A percentile compares a stretch with the other conserved stretches of the same genome.
Evolutionary conservation across 2,329 filamentous ascomycete species (phyloP).

Genomic region (Xylaria sp.): DNA sequence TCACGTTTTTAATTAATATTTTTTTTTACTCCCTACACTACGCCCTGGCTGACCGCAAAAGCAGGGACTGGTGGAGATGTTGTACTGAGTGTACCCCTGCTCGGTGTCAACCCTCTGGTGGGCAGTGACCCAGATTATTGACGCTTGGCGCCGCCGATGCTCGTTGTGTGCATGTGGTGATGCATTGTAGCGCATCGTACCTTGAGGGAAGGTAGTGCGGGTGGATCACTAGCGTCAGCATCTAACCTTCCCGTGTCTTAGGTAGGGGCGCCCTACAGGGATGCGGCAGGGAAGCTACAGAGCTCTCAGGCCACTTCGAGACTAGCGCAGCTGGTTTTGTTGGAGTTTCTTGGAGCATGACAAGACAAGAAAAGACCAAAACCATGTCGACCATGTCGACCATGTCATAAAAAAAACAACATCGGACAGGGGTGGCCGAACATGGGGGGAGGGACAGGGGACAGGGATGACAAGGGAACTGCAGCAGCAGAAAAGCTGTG

Average conservation of each 20-base stretch:
- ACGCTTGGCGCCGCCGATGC: conserved; percentile 15
- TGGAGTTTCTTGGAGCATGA: conserved; percentile 3
- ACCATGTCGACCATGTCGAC: conserved; percentile 15
- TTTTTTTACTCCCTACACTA: not conserved
- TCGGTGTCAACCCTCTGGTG: conserved; percentile 5
- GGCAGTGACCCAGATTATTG: not conserved
- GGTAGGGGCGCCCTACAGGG: conserved; percentile 5
- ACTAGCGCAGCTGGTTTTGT: conserved; percentile 5
- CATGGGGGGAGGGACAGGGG: conserved; percentile 1
- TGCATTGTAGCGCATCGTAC: conserved; percentile 6
- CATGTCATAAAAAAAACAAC: not conserved
- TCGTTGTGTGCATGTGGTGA: conserved; percentile 19
- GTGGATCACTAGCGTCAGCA: conserved; percentile 9
- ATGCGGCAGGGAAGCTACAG: conserved; percentile 4
- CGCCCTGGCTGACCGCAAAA: not conserved
- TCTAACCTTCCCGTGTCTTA: conserved; percentile 29
- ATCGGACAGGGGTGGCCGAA: conserved; percentile 9
- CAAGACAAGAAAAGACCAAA: conserved; percentile 10
- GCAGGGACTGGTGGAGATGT: conserved; percentile 8
- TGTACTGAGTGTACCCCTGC: not conserved
- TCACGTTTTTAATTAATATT: not conserved
- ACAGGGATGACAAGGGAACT: conserved; percentile 24
- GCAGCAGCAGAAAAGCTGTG: conserved; percentile 29
- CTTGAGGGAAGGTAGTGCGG: conserved; percentile 2
- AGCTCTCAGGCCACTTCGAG: conserved; percentile 13